Evolutionary conservation across 2,329 filamentous ascomycete species (phyloP).

Genomic region (Pestalotiopsis sp.): DNA sequence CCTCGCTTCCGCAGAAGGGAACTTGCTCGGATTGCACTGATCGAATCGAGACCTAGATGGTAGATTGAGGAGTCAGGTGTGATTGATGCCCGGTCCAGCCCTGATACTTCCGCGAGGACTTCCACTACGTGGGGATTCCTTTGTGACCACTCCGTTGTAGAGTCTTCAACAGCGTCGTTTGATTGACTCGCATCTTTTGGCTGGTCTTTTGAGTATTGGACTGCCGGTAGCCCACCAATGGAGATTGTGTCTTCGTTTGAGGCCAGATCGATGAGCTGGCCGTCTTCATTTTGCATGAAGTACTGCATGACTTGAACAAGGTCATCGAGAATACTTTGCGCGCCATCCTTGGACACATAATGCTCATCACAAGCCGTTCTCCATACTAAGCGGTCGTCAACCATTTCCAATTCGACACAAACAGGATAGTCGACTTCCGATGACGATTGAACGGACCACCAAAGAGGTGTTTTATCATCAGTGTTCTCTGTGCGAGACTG

Average conservation of each 20-base stretch:
- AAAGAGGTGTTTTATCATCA: constrained; percentile 39
- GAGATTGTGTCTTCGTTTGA: constrained; percentile 47
- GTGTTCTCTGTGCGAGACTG: constrained; percentile 40
- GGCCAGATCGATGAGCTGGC: constrained; percentile 48
- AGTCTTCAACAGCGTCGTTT: neutral
- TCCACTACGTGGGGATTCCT: constrained; percentile 42
- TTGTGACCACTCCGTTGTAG: neutral
- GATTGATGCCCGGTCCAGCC: constrained; percentile 61
- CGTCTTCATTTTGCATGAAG: constrained; percentile 53
- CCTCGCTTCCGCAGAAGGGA: constrained; percentile 68
- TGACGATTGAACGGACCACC: constrained; percentile 64
- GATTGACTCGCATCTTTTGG: neutral
- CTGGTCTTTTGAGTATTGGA: constrained; percentile 23
- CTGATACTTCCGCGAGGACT: constrained; percentile 61
- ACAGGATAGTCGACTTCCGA: constrained; percentile 81
- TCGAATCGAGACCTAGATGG: constrained; percentile 87
- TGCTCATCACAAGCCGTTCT: constrained; percentile 69
- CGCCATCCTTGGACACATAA: constrained; percentile 50
- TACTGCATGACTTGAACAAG: constrained; percentile 63
- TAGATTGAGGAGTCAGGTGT: constrained; percentile 69
- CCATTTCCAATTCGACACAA: constrained; percentile 78
- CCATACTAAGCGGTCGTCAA: constrained; percentile 63
- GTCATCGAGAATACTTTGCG: constrained; percentile 54
- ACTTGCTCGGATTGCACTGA: constrained; percentile 84
- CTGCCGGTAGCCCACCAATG: constrained; percentile 65